phyloP scores from a whole-genome alignment of 371 early-diverging fungal genomes.

The Mortierella sp. region DNA sequence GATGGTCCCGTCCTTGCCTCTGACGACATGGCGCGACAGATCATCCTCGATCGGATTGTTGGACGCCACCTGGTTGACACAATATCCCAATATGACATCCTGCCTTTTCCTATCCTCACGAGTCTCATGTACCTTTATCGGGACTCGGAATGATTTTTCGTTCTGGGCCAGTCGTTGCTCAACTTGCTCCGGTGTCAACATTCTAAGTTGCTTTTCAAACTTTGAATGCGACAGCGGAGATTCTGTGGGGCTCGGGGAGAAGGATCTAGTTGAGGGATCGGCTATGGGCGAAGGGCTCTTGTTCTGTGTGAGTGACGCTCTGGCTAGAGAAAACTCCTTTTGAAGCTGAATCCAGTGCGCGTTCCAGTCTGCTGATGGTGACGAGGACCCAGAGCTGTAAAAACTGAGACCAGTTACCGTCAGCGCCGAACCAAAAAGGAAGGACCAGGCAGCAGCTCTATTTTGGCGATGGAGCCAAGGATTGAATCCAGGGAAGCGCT shows the following conservation, averaged over 20 bases:
- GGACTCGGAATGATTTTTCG: constrained; percentile 25
- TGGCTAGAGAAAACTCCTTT: constrained; percentile 1
- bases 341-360: constrained; percentile 5
- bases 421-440: constrained; percentile 9
- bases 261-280: constrained; percentile 1
- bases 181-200: constrained; percentile 46
- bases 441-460: constrained; percentile 18
- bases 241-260: not conserved
- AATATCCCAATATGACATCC: constrained; percentile 40
- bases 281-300: not conserved
- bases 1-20: constrained; percentile 28
- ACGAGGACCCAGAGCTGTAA: not conserved
- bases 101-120: constrained; percentile 20
- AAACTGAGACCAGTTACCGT: not conserved
- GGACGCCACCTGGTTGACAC: constrained; percentile 65
- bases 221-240: constrained; percentile 9
- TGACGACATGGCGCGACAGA: constrained; percentile 36
- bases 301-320: constrained; percentile 4
- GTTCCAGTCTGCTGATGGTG: constrained; percentile 1
- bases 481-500: constrained; percentile 13
- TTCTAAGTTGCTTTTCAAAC: constrained; percentile 41
- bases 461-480: constrained; percentile 19
- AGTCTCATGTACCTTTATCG: constrained; percentile 17
- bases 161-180: constrained; percentile 44
- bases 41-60: constrained; percentile 71